Conservation (phyloP, 768 basidiomycete genomes). For the Lepiota venenata region DNA sequence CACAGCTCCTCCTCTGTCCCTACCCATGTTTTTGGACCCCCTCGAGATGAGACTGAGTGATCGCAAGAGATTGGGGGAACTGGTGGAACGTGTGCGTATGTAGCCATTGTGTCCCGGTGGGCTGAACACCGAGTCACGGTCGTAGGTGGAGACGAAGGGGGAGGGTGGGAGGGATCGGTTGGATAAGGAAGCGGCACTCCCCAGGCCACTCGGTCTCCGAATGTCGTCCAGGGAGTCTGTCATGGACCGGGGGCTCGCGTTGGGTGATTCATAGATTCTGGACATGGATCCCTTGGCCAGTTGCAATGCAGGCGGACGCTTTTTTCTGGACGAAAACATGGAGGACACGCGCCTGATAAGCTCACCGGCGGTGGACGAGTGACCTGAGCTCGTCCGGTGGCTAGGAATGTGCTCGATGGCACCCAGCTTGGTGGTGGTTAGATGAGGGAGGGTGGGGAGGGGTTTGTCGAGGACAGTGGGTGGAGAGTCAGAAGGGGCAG, state of each 20-base stretch:
- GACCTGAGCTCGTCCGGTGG: not conserved
- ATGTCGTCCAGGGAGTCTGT: slow-evolving; percentile 35
- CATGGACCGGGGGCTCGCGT: slow-evolving; percentile 14
- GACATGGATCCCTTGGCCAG: slow-evolving; percentile 7
- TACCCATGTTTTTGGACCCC: slow-evolving; percentile 18
- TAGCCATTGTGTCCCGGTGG: slow-evolving; percentile 3
- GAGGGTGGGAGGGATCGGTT: slow-evolving; percentile 34
- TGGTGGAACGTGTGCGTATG: slow-evolving; percentile 28
- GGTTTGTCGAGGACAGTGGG: not conserved
- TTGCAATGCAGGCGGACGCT: slow-evolving; percentile 4
- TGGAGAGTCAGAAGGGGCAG: not conserved
- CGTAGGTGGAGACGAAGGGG: slow-evolving; percentile 23
- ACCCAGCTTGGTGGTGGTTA: not conserved
- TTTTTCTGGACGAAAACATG: slow-evolving; percentile 20
- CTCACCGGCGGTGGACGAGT: slow-evolving; percentile 9
- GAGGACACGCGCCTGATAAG: slow-evolving; percentile 28
- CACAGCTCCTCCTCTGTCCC: slow-evolving; percentile 14
- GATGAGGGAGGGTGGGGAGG: not conserved
- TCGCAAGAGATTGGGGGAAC: slow-evolving; percentile 35
- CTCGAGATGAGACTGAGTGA: slow-evolving; percentile 16
- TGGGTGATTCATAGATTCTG: slow-evolving; percentile 11
- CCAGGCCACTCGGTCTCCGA: slow-evolving; percentile 43
- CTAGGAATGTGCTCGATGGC: slow-evolving; percentile 10
- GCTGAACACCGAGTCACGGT: slow-evolving; percentile 8
- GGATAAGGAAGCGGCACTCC: slow-evolving; percentile 35